Evolutionary conservation across 257 asterid genomes (phyloP), one percentile per base, ranked within the genome.

Genomic region (Schizonepeta tenuifolia): DNA sequence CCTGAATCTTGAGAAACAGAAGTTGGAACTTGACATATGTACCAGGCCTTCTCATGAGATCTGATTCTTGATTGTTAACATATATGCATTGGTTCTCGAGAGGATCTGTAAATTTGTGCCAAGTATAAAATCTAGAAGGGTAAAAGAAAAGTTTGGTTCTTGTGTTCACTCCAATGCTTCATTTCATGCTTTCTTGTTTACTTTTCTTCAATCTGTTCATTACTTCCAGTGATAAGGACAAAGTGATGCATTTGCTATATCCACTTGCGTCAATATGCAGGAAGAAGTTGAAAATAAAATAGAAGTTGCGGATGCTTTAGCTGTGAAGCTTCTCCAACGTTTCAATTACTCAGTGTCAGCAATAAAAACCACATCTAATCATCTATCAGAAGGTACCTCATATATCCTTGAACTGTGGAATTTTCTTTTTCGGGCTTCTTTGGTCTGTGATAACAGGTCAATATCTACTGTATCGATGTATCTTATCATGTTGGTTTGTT

Each of bases 301-400:
- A 76, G 98, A 95, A 84, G 96, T 95, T 76, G 98, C 87, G 46
- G 99, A 95, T 82, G 99, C 98, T 41, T 74, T 88, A 85, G 92
- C 93, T 9, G 83, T 88, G 43, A 95, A 95, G 92, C 96, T 95
- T 82, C 97, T 87, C 82, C 90, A 87, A 78, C 99, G 96, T 54
- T 92, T 80, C 87, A 95, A 90, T 80, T 83, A 87, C 85, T 90
- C 97, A 1, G 98, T 78, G 64, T 88, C 98, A 8, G 86, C 96
- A 41, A 87, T 95, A 89, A 95, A 86, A 82, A 83, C 97, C 36
- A 78, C 97, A 66, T 85, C 99, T 55, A 86, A 77, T 78, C 93
- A 90, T 83, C 88, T 95, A 17, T 95, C 96, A 18, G 94, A 86
- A 92, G 99, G 99, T 92, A 79, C 21, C 58, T 26, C 3, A 41